phyloP scores from a whole-genome alignment of 2,329 filamentous ascomycete genomes.

The Colletotrichum phormii region DNA sequence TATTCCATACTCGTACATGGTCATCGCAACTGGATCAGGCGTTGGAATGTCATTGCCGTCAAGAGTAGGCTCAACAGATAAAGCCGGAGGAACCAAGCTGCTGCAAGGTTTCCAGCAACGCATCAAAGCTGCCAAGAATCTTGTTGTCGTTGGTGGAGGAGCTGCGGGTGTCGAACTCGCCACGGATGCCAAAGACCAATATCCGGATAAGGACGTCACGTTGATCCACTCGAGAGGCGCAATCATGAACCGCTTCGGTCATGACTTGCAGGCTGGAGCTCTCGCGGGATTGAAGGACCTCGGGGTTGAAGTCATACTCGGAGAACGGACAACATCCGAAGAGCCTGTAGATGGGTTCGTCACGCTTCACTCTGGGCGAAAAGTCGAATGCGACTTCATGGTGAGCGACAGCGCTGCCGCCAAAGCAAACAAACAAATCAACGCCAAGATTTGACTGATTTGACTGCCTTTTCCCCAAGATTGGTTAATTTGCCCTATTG shows the following conservation, averaged over 20 bases:
- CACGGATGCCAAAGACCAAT: constrained; percentile 66
- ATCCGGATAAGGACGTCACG: constrained; percentile 66
- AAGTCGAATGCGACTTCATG: constrained; percentile 61
- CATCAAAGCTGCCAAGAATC: constrained; percentile 54
- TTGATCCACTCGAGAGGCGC: constrained; percentile 67
- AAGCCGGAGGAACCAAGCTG: constrained; percentile 54
- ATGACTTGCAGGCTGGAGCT: constrained; percentile 52
- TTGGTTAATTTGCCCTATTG: too few species aligned
- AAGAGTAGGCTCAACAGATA: constrained; percentile 56
- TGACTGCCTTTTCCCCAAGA: too few species aligned
- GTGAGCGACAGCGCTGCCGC: too few species aligned
- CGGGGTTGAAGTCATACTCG: constrained; percentile 62
- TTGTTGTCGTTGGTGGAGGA: constrained; percentile 68
- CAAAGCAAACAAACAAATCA: too few species aligned
- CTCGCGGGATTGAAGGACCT: constrained; percentile 56
- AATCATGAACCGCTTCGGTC: constrained; percentile 65
- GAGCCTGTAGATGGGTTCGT: constrained; percentile 51
- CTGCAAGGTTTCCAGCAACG: constrained; percentile 58
- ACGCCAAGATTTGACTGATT: too few species aligned
- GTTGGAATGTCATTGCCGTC: constrained; percentile 59
- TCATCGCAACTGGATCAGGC: constrained; percentile 68
- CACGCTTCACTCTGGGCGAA: constrained; percentile 57
- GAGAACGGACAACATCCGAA: constrained; percentile 56
- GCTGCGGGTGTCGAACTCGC: constrained; percentile 73
- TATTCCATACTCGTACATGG: constrained; percentile 65